A percentile compares a stretch with the other conserved stretches of the same genome.
These are phyloP conservation scores for Penicillium longicatenatum DNA, from an alignment of 495 filamentous ascomycete genomes.

Conservation along the genomic window DNA sequence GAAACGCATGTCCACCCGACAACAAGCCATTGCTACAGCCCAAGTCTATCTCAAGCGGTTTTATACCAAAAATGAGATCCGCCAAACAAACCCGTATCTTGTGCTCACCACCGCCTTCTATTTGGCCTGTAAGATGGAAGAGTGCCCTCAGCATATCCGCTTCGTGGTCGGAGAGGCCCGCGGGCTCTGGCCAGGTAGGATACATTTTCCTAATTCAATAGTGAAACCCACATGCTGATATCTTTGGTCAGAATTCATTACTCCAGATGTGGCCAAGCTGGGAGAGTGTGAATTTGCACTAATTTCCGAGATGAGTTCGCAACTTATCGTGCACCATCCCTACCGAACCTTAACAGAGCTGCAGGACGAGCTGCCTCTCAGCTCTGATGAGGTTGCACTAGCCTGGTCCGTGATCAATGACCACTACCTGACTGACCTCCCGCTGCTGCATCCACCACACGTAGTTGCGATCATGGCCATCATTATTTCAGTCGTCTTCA, in stretches of 20 bases:
- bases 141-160: slow-evolving; percentile 94
- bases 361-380: slow-evolving; percentile 67
- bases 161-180: slow-evolving; percentile 83
- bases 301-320: slow-evolving; percentile 92
- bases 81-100: slow-evolving; percentile 91
- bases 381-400: slow-evolving; percentile 73
- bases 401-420: slow-evolving; percentile 94
- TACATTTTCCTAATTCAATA: background rate
- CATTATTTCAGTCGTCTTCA: slow-evolving; percentile 78
- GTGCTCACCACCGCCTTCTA: slow-evolving; percentile 90
- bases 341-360: slow-evolving; percentile 84
- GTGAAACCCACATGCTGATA: slow-evolving; percentile 13
- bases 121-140: slow-evolving; percentile 97
- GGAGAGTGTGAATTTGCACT: slow-evolving; percentile 97
- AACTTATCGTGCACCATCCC: slow-evolving; percentile 95
- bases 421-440: slow-evolving; percentile 91
- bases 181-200: slow-evolving; percentile 79
- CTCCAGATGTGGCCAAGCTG: slow-evolving; percentile 79
- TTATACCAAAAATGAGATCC: slow-evolving; percentile 88
- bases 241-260: slow-evolving; percentile 70
- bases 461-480: slow-evolving; percentile 89
- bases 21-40: slow-evolving; percentile 92
- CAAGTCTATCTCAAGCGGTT: slow-evolving; percentile 94
- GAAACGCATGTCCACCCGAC: slow-evolving; percentile 73
- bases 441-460: slow-evolving; percentile 85